Base-by-base conservation (phyloP, 176 grass and related monocot genomes). In the Eremochloa ophiuroides region DNA sequence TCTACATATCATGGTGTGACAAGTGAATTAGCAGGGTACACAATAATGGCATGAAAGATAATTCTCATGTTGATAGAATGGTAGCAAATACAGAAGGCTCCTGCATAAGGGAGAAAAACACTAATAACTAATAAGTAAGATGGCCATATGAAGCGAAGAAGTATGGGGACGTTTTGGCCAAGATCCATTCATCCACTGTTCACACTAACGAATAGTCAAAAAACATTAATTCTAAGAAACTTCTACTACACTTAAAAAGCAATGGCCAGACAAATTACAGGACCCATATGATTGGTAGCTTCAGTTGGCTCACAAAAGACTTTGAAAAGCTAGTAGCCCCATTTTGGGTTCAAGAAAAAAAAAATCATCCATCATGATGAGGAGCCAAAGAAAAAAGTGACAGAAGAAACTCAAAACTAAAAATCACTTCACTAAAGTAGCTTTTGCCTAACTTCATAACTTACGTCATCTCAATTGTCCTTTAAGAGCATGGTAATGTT, bases 1-100 rank as follows among this genome's bases (percentile, higher is more conserved):
- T 43, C 93, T 99, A 59, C 71, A 73, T 44, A 76, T 41, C 40
- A 88, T 28, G 68, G 31, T 77, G 72, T 61, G 18, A 69, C 23
- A 83, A 73, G 50, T 29, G 40, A 86, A 43, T 31, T 66, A 12
- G 0, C 5, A 73, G 10, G 26, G 3, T 13, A 73, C 12, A 74
- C 62, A 69, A 66, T 6, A 75, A 64, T 14, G 66, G 16, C 30
- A 34, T 80, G 55, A 51, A 83, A 83, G 53, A 50, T 27, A 74
- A 28, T 68, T 78, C 13, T 35, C 41, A 71, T 7, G 37, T 77
- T 81, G 51, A 69, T 50, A 55, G 33, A 48, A 77, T 62, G 47
- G 51, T 73, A 78, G 47, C 43, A 47, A 10, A 66, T 80, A 26
- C 10, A 68, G 66, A 10, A 80, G 44, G 41, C 6, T 12, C 8